phyloP scores from a whole-genome alignment of 768 basidiomycete species.

The Kwoniella botswanensis region DNA sequence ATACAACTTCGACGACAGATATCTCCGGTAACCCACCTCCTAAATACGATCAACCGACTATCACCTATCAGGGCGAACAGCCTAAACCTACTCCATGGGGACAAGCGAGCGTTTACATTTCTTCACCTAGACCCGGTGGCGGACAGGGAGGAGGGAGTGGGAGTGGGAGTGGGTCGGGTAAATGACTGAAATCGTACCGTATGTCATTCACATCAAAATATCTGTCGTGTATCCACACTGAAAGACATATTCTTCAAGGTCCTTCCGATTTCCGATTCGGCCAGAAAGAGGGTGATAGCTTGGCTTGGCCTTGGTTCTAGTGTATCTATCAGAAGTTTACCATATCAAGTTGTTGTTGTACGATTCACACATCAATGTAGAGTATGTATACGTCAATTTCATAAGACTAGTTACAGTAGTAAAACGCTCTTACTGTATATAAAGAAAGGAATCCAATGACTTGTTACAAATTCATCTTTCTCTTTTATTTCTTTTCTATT shows the following conservation, averaged over 20 bases:
- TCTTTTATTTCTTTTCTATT: no score
- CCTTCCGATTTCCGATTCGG: not conserved
- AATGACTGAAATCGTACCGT: not conserved
- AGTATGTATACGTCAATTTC: not conserved
- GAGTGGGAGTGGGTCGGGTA: not conserved
- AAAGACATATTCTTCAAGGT: not conserved
- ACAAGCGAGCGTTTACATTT: conserved; percentile 5
- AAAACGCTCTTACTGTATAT: no score
- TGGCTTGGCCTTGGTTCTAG: not conserved
- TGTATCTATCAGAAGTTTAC: not conserved
- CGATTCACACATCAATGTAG: not conserved
- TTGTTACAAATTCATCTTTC: no score
- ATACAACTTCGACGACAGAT: not conserved
- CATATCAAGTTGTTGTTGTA: not conserved
- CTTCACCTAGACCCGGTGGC: not conserved
- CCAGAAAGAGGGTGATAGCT: not conserved
- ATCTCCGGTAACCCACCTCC: conserved; percentile 1
- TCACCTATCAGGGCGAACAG: conserved; percentile 7
- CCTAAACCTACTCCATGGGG: conserved; percentile 10
- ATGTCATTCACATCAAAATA: not conserved
- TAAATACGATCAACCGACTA: not conserved
- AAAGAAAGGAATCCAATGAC: no score
- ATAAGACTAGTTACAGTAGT: not conserved
- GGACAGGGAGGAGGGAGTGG: not conserved
- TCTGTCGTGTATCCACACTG: not conserved